A percentile compares a stretch with the other conserved stretches of the same genome.
phyloP scores from a whole-genome alignment of 1,284 basidiomycete species.

The Melampsora abietis-canadensis region DNA sequence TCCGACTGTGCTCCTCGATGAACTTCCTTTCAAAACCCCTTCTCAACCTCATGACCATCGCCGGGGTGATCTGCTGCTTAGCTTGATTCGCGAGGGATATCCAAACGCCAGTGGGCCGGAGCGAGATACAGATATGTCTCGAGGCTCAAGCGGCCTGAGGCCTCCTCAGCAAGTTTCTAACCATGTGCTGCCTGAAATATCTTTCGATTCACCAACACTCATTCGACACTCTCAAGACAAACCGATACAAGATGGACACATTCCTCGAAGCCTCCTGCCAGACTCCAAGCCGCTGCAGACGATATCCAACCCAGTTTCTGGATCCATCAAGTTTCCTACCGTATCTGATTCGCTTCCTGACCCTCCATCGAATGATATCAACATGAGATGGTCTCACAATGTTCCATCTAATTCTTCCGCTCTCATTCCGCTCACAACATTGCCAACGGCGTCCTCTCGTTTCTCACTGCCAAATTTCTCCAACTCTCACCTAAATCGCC shows the following conservation, averaged over 20 bases:
- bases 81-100: slow-evolving; percentile 1
- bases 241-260: background rate
- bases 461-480: background rate
- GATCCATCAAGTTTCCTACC: background rate
- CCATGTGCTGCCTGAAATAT: background rate
- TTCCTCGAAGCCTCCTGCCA: background rate
- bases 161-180: background rate
- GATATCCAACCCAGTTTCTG: background rate
- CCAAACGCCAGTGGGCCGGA: background rate
- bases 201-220: background rate
- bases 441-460: background rate
- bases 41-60: slow-evolving; percentile 2
- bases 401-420: background rate
- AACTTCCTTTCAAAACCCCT: background rate
- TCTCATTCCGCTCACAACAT: background rate
- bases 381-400: background rate
- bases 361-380: background rate
- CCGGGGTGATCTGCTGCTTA: background rate
- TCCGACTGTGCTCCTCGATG: slow-evolving; percentile 2
- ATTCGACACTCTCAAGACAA: background rate
- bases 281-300: background rate
- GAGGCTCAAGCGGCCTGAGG: background rate
- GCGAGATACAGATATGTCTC: background rate
- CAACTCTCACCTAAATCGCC: background rate
- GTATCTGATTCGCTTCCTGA: background rate